Evolutionary conservation across 306 rosid species (phyloP).

Genomic region (Sindora glabra): DNA sequence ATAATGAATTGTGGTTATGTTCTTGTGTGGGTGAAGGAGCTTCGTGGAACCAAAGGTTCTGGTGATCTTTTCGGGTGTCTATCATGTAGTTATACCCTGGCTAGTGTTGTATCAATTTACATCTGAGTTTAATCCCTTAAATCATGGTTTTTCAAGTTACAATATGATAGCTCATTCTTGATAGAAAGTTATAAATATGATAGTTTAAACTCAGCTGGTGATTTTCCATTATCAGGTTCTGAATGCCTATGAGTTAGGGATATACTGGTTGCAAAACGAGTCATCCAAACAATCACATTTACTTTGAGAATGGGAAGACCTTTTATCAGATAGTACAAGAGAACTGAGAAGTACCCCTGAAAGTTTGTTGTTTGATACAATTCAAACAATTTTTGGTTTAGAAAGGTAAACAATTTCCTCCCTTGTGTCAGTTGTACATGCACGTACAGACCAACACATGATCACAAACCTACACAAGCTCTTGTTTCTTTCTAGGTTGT

Average conservation of each 20-base stretch:
- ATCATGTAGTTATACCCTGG: conserved; percentile 44
- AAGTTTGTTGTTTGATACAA: conserved; percentile 64
- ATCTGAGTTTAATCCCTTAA: background rate
- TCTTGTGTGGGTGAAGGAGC: conserved; percentile 49
- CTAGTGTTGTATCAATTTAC: background rate
- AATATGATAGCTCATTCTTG: no score
- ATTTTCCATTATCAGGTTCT: conserved; percentile 29
- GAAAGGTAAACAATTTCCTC: conserved; percentile 46
- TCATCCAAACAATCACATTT: conserved; percentile 65
- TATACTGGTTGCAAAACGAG: conserved; percentile 66
- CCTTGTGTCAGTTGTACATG: background rate
- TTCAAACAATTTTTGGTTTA: conserved; percentile 74
- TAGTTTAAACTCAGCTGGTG: background rate
- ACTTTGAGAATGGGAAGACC: conserved; percentile 59
- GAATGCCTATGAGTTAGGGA: conserved; percentile 58
- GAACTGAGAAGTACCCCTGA: conserved; percentile 58
- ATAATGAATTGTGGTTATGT: conserved; percentile 8
- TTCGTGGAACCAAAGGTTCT: conserved; percentile 71
- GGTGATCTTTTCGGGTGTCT: conserved; percentile 68
- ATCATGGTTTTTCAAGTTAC: no score
- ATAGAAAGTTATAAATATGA: background rate
- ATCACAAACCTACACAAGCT: background rate
- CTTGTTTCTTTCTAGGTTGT: background rate
- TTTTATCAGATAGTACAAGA: conserved; percentile 64
- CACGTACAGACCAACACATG: no score